Conservation (phyloP, 768 basidiomycete species). For the Rhizopogon salebrosus region DNA sequence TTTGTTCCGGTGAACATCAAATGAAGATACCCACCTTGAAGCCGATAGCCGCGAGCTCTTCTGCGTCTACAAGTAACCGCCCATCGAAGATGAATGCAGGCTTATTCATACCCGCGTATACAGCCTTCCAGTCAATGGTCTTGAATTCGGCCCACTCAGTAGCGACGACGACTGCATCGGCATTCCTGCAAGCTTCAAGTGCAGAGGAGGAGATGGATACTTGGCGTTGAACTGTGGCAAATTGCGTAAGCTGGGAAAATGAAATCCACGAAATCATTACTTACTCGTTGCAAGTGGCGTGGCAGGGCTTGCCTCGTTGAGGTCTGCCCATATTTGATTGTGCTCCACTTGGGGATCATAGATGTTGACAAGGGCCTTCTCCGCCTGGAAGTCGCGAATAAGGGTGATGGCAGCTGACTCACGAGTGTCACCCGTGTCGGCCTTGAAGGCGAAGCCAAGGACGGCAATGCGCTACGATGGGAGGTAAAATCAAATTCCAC, state of each 20-base stretch:
- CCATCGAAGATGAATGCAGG: conserved; percentile 99
- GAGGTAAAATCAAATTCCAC: neutral
- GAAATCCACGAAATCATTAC: conserved; percentile 19
- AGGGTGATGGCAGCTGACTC: conserved; percentile 95
- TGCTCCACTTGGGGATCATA: conserved; percentile 90
- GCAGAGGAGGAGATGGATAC: conserved; percentile 76
- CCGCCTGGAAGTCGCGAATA: conserved; percentile 88
- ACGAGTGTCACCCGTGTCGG: conserved; percentile 98
- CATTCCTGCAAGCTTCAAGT: conserved; percentile 80
- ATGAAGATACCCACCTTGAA: conserved; percentile 57
- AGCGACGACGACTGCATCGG: conserved; percentile 92
- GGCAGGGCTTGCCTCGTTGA: conserved; percentile 62
- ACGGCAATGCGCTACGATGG: conserved; percentile 78
- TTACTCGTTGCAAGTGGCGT: conserved; percentile 61
- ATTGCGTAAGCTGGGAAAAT: neutral
- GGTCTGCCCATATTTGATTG: conserved; percentile 83
- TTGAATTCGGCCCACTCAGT: conserved; percentile 99
- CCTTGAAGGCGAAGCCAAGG: conserved; percentile 98
- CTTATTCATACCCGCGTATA: conserved; percentile 89
- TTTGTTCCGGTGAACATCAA: neutral
- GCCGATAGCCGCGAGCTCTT: conserved; percentile 77
- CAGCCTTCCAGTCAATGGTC: conserved; percentile 82
- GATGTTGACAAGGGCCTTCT: conserved; percentile 80
- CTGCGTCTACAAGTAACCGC: conserved; percentile 78
- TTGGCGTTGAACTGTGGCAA: conserved; percentile 71